Evolutionary conservation across 2,329 filamentous ascomycete genomes (phyloP).

Genomic region (Aspergillus niger): DNA sequence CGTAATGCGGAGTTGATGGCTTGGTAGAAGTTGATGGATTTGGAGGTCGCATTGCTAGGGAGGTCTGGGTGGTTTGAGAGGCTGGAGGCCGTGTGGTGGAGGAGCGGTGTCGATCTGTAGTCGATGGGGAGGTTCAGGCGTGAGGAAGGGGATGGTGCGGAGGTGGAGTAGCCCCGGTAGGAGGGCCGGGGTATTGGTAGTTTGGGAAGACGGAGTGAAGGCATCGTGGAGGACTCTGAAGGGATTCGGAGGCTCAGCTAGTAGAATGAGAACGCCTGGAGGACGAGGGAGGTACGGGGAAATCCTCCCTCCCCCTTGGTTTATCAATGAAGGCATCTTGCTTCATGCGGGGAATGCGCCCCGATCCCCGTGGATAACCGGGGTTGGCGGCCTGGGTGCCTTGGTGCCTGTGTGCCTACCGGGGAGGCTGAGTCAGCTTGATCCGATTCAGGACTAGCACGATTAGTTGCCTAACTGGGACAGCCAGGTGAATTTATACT

Average conservation of each 20-base stretch:
- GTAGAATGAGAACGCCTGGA: not conserved
- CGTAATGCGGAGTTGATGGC: slow-evolving; percentile 88
- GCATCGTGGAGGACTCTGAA: slow-evolving; percentile 3
- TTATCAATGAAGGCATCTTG: slow-evolving; percentile 13
- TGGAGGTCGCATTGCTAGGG: slow-evolving; percentile 69
- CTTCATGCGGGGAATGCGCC: slow-evolving; percentile 10
- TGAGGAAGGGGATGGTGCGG: slow-evolving; percentile 48
- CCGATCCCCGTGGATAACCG: slow-evolving; percentile 10
- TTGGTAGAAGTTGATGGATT: slow-evolving; percentile 90
- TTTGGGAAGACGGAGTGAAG: slow-evolving; percentile 14
- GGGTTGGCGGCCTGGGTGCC: not conserved
- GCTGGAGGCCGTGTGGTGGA: slow-evolving; percentile 75
- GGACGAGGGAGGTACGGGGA: not conserved
- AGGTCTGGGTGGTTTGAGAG: slow-evolving; percentile 74
- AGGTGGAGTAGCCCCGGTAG: slow-evolving; percentile 48
- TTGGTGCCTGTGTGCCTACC: not conserved
- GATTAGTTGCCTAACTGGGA: not conserved
- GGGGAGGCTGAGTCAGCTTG: not conserved
- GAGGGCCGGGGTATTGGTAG: slow-evolving; percentile 20
- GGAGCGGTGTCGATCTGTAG: slow-evolving; percentile 77
- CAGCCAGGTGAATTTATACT: not conserved
- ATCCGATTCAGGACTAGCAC: not conserved
- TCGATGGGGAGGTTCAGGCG: slow-evolving; percentile 83
- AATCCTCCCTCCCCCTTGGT: not conserved
- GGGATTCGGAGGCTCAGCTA: not conserved